Evolutionary conservation across 2,329 filamentous ascomycete species (phyloP), one percentile per base, ranked within the genome.

Genomic region (Ceratocystis ficicola): DNA sequence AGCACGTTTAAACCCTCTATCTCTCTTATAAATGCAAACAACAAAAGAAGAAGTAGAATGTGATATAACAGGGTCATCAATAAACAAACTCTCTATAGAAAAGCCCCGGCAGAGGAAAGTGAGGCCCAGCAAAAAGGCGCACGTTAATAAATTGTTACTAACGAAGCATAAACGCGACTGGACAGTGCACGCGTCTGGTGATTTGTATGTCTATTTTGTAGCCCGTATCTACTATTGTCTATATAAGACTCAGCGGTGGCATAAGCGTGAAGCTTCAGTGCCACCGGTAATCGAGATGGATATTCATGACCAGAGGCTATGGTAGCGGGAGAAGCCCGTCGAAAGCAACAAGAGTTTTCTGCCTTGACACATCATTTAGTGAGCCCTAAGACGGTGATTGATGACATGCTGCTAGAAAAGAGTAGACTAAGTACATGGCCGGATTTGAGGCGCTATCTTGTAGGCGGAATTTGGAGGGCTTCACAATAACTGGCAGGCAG

Each of bases 111-210:
- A 20, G 17, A 17, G 17, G n/a, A 59, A 57, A 59, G 28, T 59
- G 55, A 59, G 55, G 55, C 55, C 55, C 55, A 30, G 55, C 15
- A 59, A n/a, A 28, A 59, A 12, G 36, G 36, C 55, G 55, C 55
- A 59, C 55, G 55, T 36, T 36, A n/a, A 59, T n/a, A 30, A n/a
- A n/a, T 17, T 20, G 17, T 36, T 59, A 59, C 15, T 32, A 59
- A 36, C 28, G 36, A 4, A 20, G 12, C 28, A 36, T 28, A 36
- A 20, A 36, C 15, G 28, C 32, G 55, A 20, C 28, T 59, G 55
- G 55, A 59, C 55, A 59, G 55, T 59, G 55, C 55, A 59, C 55
- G 30, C 30, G 28, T 36, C 28, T 59, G 36, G 28, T 59, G 28
- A 59, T 20, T 17, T 36, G 7, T 28, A 20, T 15, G 6, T 57